These are phyloP conservation scores for Saturnispora saitoi DNA, from an alignment of 805 yeast genomes.

Conservation along the genomic window DNA sequence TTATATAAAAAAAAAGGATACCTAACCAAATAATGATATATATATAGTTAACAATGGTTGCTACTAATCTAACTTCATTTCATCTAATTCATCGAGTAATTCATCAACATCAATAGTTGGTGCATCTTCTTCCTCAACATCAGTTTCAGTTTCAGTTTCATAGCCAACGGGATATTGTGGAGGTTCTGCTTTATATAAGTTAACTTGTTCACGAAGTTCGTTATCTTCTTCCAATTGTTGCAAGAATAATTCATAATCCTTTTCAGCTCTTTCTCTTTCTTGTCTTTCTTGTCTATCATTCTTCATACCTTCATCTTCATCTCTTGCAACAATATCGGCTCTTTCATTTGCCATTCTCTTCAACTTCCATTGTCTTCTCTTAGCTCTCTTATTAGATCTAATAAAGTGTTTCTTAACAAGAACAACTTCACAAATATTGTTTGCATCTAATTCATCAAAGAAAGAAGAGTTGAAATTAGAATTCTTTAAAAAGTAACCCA, in stretches of 20 bases:
- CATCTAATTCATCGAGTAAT: slow-evolving; percentile 88
- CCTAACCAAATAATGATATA: not conserved
- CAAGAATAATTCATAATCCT: slow-evolving; percentile 90
- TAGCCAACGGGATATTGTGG: slow-evolving; percentile 22
- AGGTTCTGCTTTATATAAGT: slow-evolving; percentile 62
- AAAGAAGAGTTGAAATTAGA: slow-evolving; percentile 83
- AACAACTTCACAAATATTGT: slow-evolving; percentile 73
- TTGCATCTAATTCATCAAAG: slow-evolving; percentile 61
- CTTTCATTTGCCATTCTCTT: slow-evolving; percentile 98
- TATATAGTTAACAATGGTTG: not conserved
- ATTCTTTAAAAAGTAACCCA: slow-evolving; percentile 83
- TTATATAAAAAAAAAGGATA: not conserved
- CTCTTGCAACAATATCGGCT: slow-evolving; percentile 65
- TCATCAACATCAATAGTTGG: slow-evolving; percentile 89
- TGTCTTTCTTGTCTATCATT: slow-evolving; percentile 69
- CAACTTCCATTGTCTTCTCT: slow-evolving; percentile 82
- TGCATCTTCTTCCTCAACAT: slow-evolving; percentile 58
- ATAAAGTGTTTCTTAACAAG: slow-evolving; percentile 83
- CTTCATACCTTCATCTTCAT: slow-evolving; percentile 30
- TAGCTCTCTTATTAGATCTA: slow-evolving; percentile 65
- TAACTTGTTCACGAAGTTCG: slow-evolving; percentile 85
- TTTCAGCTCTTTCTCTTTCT: slow-evolving; percentile 86
- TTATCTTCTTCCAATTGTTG: slow-evolving; percentile 96
- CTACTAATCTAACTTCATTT: slow-evolving; percentile 61
- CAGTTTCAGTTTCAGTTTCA: slow-evolving; percentile 76